These are phyloP conservation scores for Prunus mongolica DNA, from an alignment of 306 rosid species.

Conservation along the genomic window DNA sequence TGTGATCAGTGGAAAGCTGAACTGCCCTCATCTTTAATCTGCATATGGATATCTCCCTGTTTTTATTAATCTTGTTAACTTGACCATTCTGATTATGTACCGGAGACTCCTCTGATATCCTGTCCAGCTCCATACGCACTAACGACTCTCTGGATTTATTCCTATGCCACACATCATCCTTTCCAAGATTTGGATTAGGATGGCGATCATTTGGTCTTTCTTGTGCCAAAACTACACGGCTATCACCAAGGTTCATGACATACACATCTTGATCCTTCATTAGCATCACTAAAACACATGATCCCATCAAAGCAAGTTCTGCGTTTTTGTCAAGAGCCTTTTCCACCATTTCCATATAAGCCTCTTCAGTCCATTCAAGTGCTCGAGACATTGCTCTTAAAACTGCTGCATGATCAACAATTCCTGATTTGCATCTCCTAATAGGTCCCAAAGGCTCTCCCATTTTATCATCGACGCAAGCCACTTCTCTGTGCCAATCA, in stretches of 20 bases:
- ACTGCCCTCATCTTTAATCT: conserved; percentile 62
- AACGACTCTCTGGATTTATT: conserved; percentile 61
- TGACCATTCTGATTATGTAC: conserved; percentile 49
- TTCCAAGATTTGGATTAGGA: conserved; percentile 40
- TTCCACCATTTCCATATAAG: conserved; percentile 59
- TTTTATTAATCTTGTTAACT: conserved; percentile 48
- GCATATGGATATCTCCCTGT: conserved; percentile 52
- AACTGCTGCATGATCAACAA: conserved; percentile 48
- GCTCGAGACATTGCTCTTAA: conserved; percentile 67
- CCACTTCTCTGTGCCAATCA: conserved; percentile 65
- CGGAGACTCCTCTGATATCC: conserved; percentile 69
- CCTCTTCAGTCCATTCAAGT: conserved; percentile 59
- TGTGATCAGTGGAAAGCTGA: conserved; percentile 70
- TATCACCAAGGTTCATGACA: conserved; percentile 72
- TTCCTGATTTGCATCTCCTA: conserved; percentile 59
- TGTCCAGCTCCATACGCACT: conserved; percentile 63
- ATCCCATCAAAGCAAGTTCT: conserved; percentile 70
- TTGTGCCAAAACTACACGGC: conserved; percentile 61
- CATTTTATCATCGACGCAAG: conserved; percentile 34
- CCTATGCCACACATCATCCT: conserved; percentile 52
- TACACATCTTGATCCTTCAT: conserved; percentile 78
- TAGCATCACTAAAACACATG: conserved; percentile 68
- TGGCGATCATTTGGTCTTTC: conserved; percentile 57
- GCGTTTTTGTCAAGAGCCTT: conserved; percentile 53
- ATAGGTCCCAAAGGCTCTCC: conserved; percentile 41